Percentiles rank a stretch among this genome's conserved stretches.
These are phyloP conservation scores for Leishmania martiniquensis DNA, from an alignment of 208 protist species.

Conservation along the genomic window DNA sequence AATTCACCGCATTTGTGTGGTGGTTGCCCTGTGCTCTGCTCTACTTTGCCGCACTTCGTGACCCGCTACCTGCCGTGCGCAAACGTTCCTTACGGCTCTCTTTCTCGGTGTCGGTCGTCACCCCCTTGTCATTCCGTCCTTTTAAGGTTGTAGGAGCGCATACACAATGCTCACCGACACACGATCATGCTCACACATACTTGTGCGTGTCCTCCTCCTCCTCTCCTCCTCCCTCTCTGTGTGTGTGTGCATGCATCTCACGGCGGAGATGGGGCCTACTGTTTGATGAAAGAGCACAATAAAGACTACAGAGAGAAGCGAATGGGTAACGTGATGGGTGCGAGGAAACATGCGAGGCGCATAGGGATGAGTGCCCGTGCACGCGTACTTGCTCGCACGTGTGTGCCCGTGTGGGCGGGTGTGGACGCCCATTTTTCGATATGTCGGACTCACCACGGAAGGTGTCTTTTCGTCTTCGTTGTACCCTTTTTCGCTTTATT, in stretches of 20 bases:
- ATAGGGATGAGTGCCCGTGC: background rate
- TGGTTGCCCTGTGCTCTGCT: background rate
- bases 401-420: background rate
- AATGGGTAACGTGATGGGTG: background rate
- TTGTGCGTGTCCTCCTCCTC: background rate
- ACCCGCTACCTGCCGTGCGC: background rate
- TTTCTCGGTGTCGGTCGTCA: too few relatives aligned
- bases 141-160: background rate
- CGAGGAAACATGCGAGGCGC: background rate
- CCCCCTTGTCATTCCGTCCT: background rate
- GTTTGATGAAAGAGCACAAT: background rate
- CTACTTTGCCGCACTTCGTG: background rate
- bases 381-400: background rate
- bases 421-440: background rate
- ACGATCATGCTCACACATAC: background rate
- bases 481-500: slow-evolving; percentile 1
- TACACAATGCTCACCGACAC: background rate
- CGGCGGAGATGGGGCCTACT: background rate
- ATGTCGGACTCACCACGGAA: background rate
- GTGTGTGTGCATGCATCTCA: background rate
- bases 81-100: background rate
- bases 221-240: background rate
- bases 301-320: background rate
- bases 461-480: background rate
- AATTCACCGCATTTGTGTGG: background rate